Evolutionary conservation across 2,329 filamentous ascomycete species (phyloP).

Genomic region (Verticillium alfalfae): DNA sequence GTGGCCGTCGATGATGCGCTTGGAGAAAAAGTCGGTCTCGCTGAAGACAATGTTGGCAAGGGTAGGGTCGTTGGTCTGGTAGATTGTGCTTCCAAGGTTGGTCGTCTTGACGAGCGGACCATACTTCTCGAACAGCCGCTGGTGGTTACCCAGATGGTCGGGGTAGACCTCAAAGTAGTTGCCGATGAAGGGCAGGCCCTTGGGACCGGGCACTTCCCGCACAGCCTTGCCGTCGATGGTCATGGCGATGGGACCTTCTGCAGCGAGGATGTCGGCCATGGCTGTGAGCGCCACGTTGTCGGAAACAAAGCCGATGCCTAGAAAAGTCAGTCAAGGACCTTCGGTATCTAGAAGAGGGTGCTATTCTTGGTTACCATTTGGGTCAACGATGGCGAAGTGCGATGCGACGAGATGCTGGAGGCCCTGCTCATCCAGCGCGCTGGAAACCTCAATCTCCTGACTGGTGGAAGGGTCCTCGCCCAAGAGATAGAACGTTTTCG

Average conservation of each 20-base stretch:
- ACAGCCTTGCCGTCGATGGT: constrained; percentile 43
- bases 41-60: constrained; percentile 38
- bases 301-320: constrained; percentile 30
- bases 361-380: constrained; percentile 22
- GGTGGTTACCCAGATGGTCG: constrained; percentile 52
- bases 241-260: constrained; percentile 29
- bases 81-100: constrained; percentile 43
- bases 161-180: constrained; percentile 51
- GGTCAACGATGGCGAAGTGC: constrained; percentile 35
- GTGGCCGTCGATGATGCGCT: constrained; percentile 44
- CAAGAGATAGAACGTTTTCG: constrained; percentile 33
- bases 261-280: constrained; percentile 26
- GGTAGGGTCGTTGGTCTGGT: constrained; percentile 44
- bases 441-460: constrained; percentile 29
- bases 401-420: constrained; percentile 33
- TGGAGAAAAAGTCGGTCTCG: constrained; percentile 48
- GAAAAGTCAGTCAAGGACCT: neutral
- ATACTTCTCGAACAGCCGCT: constrained; percentile 46
- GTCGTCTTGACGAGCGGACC: constrained; percentile 46
- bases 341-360: too few relatives aligned
- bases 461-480: constrained; percentile 30
- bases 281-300: constrained; percentile 22
- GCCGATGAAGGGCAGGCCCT: constrained; percentile 41
- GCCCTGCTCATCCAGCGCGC: constrained; percentile 25
- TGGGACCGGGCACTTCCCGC: constrained; percentile 43